A percentile compares a stretch with the other conserved stretches of the same genome.
Conservation (phyloP, 495 filamentous ascomycete species). For the Penicillium goetzii region DNA sequence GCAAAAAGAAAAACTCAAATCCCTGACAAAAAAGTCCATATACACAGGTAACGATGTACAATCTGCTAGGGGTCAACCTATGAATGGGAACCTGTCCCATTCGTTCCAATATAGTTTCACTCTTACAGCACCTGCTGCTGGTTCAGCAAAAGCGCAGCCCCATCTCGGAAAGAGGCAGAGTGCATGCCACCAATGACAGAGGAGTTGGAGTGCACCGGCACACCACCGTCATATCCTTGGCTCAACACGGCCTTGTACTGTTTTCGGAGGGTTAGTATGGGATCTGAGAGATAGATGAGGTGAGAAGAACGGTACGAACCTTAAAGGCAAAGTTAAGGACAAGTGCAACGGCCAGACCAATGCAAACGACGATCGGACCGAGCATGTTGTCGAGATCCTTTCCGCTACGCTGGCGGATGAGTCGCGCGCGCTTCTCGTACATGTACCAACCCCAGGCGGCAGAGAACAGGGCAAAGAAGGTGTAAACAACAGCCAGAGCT, state of each 20-base stretch:
- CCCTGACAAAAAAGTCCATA: neutral
- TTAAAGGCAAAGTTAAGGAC: constrained; percentile 89
- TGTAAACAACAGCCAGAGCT: constrained; percentile 77
- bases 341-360: constrained; percentile 76
- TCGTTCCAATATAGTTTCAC: neutral
- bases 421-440: constrained; percentile 70
- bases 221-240: constrained; percentile 22
- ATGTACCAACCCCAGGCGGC: constrained; percentile 87
- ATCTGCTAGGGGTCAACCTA: neutral
- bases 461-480: constrained; percentile 77
- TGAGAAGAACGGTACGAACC: constrained; percentile 30
- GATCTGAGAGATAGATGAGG: neutral
- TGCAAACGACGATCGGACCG: constrained; percentile 82
- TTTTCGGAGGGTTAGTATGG: constrained; percentile 15
- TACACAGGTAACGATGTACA: neutral
- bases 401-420: constrained; percentile 84
- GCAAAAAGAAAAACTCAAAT: constrained; percentile 5
- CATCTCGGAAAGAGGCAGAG: constrained; percentile 19
- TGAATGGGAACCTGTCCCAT: neutral
- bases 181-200: constrained; percentile 16
- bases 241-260: constrained; percentile 44
- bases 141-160: constrained; percentile 9
- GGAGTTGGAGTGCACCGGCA: constrained; percentile 22
- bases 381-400: constrained; percentile 88
- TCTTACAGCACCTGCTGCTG: constrained; percentile 32